These are phyloP conservation scores for Panellus pusillus DNA, from an alignment of 768 basidiomycete genomes.

Conservation along the genomic window DNA sequence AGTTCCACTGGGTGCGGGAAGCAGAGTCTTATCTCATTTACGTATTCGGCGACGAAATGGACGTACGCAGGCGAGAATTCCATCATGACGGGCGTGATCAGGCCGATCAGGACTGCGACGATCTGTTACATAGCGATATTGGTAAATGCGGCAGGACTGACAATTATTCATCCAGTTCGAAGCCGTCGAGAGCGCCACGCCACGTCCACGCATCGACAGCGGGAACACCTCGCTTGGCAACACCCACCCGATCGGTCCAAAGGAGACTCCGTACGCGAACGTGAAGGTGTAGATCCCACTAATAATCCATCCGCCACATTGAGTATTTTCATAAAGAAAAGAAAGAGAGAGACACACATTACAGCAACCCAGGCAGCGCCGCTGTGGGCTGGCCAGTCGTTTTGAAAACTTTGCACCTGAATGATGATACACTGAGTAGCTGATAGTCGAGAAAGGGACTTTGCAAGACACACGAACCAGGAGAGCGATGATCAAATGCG, in stretches of 20 bases:
- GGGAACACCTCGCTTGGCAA: conserved; percentile 85
- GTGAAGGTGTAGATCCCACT: conserved; percentile 77
- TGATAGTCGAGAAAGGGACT: not conserved
- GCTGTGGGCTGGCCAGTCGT: conserved; percentile 59
- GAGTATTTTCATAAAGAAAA: not conserved
- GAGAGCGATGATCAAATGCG: conserved; percentile 65
- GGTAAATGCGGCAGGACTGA: conserved; percentile 27
- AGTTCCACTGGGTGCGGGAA: conserved; percentile 47
- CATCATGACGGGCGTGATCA: conserved; percentile 68
- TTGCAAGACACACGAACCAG: conserved; percentile 42
- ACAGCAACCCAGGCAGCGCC: conserved; percentile 71
- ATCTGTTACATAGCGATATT: not conserved
- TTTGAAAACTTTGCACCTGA: conserved; percentile 50
- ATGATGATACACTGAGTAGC: not conserved
- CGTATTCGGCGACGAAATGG: conserved; percentile 19
- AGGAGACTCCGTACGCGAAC: conserved; percentile 71
- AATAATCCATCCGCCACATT: not conserved
- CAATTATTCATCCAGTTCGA: conserved; percentile 89
- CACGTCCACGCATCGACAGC: conserved; percentile 73
- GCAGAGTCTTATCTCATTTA: not conserved
- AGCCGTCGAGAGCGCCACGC: conserved; percentile 80
- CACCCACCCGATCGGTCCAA: conserved; percentile 83
- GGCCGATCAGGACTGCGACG: conserved; percentile 66
- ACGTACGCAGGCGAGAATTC: conserved; percentile 58
- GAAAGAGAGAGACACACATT: conserved; percentile 37